phyloP scores from a whole-genome alignment of 176 grass and related monocot genomes.

The Raddia distichophylla region DNA sequence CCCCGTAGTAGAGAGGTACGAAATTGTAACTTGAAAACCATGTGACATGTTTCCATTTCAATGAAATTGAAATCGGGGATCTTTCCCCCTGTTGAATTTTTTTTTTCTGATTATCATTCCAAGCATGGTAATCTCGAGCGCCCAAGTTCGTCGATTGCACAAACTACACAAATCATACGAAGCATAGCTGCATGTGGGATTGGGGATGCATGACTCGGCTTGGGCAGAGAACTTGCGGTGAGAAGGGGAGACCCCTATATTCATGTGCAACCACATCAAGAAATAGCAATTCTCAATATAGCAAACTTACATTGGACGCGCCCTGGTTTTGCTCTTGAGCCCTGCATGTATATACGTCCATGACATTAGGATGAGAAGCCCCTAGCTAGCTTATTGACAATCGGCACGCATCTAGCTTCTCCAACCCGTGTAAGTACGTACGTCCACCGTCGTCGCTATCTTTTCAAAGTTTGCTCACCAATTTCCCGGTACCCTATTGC shows the following conservation, averaged over 20 bases:
- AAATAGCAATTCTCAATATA: slow-evolving; percentile 36
- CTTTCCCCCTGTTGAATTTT: too few species aligned
- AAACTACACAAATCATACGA: too few species aligned
- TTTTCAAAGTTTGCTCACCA: background rate
- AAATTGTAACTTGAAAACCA: too few species aligned
- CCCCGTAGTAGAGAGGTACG: too few species aligned
- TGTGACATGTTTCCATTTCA: too few species aligned
- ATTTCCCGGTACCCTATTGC: background rate
- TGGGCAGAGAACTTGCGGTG: background rate
- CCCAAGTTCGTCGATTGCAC: too few species aligned
- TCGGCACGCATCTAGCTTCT: background rate
- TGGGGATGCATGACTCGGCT: background rate
- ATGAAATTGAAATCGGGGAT: too few species aligned
- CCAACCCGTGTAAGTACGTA: background rate
- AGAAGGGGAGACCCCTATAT: background rate
- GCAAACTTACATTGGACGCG: background rate
- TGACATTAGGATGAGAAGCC: background rate
- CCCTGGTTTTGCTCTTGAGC: background rate
- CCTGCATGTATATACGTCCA: background rate
- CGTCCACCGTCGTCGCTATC: background rate
- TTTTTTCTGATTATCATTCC: too few species aligned
- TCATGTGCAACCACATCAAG: slow-evolving; percentile 26
- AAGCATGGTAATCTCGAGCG: too few species aligned
- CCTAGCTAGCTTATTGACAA: background rate
- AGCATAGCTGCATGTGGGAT: background rate